Evolutionary conservation across 306 rosid genomes (phyloP).

Genomic region (Gleditsia sinensis): DNA sequence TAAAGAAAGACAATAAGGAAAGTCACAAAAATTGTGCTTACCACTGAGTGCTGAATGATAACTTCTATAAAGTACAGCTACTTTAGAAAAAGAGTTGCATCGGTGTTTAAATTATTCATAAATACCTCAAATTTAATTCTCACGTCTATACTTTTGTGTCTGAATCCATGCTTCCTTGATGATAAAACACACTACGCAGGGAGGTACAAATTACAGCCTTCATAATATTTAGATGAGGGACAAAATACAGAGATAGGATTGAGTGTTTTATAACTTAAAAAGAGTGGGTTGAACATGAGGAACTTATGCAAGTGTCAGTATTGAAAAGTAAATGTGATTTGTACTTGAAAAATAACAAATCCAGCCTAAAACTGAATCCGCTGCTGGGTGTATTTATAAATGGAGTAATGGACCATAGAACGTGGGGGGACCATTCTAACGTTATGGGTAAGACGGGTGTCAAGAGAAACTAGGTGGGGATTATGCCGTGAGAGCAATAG

Average conservation of each 20-base stretch:
- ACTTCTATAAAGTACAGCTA: too few relatives aligned
- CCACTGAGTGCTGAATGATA: constrained; percentile 11
- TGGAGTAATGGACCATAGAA: neutral
- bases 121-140: too few relatives aligned
- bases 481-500: neutral
- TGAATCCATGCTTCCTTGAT: too few relatives aligned
- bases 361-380: constrained; percentile 22
- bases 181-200: constrained; percentile 3
- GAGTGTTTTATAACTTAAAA: constrained; percentile 27
- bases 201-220: neutral
- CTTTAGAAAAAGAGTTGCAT: too few relatives aligned
- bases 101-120: too few relatives aligned
- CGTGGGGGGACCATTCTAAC: constrained; percentile 29
- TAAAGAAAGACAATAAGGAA: neutral
- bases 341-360: constrained; percentile 3
- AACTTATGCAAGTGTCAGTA: constrained; percentile 38
- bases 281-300: constrained; percentile 37
- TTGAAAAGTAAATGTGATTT: constrained; percentile 25
- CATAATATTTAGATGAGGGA: constrained; percentile 29
- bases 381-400: neutral
- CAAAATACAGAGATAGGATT: constrained; percentile 24
- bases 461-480: neutral
- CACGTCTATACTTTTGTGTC: too few relatives aligned
- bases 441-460: neutral
- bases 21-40: constrained; percentile 39